phyloP scores from a whole-genome alignment of 2,329 filamentous ascomycete genomes.

The Neofusicoccum cordaticola region DNA sequence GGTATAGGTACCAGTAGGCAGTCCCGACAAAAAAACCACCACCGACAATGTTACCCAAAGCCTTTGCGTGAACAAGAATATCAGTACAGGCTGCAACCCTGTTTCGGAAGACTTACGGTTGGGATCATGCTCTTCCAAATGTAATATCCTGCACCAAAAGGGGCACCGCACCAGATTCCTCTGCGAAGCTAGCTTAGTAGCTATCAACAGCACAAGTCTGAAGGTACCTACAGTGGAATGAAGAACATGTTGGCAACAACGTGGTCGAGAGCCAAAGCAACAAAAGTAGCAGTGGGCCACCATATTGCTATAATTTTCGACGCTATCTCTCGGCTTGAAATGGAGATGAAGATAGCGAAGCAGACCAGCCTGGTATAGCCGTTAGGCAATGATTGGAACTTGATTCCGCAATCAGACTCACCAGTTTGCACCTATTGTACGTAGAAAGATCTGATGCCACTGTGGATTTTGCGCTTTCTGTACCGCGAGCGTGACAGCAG shows the following conservation, averaged over 20 bases:
- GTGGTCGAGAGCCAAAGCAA: constrained; percentile 54
- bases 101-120: constrained; percentile 11
- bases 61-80: background rate
- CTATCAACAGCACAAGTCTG: background rate
- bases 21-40: constrained; percentile 53
- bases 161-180: constrained; percentile 49
- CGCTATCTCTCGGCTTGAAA: constrained; percentile 50
- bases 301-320: constrained; percentile 57
- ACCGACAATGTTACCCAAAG: constrained; percentile 55
- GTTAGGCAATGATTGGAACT: too few relatives aligned
- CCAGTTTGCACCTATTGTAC: constrained; percentile 45
- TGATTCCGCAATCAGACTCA: constrained; percentile 21
- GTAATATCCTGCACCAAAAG: constrained; percentile 50
- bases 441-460: constrained; percentile 54
- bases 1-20: constrained; percentile 48
- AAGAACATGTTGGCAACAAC: constrained; percentile 59
- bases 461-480: constrained; percentile 49
- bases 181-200: constrained; percentile 32
- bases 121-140: constrained; percentile 60
- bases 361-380: constrained; percentile 44
- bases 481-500: constrained; percentile 47
- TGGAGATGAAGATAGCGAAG: constrained; percentile 49
- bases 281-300: constrained; percentile 57
- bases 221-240: constrained; percentile 23
- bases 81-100: too few relatives aligned